Evolutionary conservation across 2,329 filamentous ascomycete genomes (phyloP).

Genomic region (Hirsutella rhossiliensis): DNA sequence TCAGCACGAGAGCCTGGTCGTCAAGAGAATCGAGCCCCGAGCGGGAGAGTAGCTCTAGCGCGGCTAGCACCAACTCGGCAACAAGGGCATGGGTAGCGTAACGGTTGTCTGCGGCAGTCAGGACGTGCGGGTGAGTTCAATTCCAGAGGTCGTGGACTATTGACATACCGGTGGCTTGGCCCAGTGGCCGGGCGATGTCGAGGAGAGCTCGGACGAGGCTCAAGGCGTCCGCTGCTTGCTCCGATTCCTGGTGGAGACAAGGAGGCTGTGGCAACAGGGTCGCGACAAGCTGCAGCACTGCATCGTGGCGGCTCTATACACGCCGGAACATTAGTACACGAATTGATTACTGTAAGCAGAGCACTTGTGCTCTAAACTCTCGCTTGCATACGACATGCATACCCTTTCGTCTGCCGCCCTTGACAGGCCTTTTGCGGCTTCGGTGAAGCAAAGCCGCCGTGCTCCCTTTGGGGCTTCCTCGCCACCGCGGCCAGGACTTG

Average conservation of each 20-base stretch:
- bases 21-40: conserved; percentile 2
- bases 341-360: no score
- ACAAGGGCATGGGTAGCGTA: conserved; percentile 3
- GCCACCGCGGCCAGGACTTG: neutral
- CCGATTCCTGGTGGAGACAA: neutral
- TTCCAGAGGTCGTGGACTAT: no score
- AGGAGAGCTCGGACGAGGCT: neutral
- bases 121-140: neutral
- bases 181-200: neutral
- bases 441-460: neutral
- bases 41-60: conserved; percentile 13
- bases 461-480: neutral
- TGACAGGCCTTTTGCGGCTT: neutral
- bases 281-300: conserved; percentile 2
- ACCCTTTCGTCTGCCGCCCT: neutral
- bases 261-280: neutral
- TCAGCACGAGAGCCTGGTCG: conserved; percentile 14
- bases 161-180: neutral
- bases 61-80: conserved; percentile 15
- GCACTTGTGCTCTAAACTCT: no score
- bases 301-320: conserved; percentile 3
- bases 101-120: neutral
- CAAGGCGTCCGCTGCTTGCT: neutral
- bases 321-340: neutral
- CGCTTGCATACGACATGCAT: no score